Conservation (phyloP, 306 rosid species). For the Nissolia schottii region DNA sequence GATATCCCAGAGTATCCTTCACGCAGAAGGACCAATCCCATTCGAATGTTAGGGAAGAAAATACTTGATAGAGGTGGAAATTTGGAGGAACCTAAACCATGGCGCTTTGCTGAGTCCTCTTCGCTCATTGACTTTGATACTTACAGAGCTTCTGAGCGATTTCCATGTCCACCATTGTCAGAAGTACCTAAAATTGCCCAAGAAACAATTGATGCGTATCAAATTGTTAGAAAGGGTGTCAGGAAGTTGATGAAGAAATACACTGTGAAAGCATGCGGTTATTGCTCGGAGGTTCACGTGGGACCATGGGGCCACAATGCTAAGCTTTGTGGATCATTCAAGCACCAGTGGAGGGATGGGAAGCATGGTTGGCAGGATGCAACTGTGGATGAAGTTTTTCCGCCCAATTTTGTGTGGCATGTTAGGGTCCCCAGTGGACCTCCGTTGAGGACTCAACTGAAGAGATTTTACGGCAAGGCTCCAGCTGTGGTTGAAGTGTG, state of each 20-base stretch:
- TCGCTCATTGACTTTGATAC: conserved; percentile 69
- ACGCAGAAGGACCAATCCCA: conserved; percentile 75
- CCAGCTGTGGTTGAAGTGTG: conserved; percentile 90
- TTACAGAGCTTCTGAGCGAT: conserved; percentile 52
- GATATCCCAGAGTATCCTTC: conserved; percentile 93
- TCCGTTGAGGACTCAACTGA: conserved; percentile 57
- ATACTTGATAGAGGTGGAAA: conserved; percentile 76
- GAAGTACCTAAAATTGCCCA: conserved; percentile 69
- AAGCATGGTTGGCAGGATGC: conserved; percentile 99
- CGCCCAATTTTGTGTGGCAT: conserved; percentile 93
- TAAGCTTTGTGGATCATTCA: conserved; percentile 90
- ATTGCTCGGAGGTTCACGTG: conserved; percentile 97
- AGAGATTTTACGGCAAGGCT: conserved; percentile 83
- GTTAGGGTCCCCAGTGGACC: conserved; percentile 69
- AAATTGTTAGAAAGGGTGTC: conserved; percentile 64
- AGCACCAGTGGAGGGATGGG: conserved; percentile 99
- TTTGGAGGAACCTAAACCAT: conserved; percentile 67
- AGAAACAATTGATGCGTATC: conserved; percentile 70
- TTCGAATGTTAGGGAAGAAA: conserved; percentile 71
- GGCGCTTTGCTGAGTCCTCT: conserved; percentile 41
- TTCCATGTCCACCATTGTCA: conserved; percentile 47
- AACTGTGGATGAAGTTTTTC: conserved; percentile 73
- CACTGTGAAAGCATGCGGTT: conserved; percentile 89
- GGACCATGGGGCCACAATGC: conserved; percentile 99
- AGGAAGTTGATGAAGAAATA: conserved; percentile 76